Percentiles rank a stretch among this genome's conserved stretches.
Evolutionary conservation across 1,139 yeast species (phyloP).

Genomic region (Debaryomyces psychrophilus): DNA sequence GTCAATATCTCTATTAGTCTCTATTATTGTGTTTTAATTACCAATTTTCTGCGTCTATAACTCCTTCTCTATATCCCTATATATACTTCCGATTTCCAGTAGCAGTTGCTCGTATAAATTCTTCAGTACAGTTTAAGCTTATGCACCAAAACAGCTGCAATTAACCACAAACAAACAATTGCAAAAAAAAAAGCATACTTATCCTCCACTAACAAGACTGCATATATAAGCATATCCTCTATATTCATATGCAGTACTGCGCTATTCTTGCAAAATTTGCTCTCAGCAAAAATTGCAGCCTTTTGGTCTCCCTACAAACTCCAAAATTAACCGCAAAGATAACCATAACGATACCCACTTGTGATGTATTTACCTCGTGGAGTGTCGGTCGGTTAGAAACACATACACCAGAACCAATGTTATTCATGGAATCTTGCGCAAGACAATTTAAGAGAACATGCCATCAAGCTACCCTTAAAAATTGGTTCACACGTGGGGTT

Average conservation of each 20-base stretch:
- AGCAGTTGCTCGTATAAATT: not conserved
- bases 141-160: conserved; percentile 5
- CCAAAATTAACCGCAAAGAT: too few relatives aligned
- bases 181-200: not conserved
- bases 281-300: too few relatives aligned
- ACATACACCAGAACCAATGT: not conserved
- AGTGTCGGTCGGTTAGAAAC: too few relatives aligned
- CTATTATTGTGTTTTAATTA: not conserved
- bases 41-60: not conserved
- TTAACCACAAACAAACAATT: conserved; percentile 7
- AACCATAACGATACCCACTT: too few relatives aligned
- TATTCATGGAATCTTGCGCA: not conserved
- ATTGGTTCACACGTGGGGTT: conserved; percentile 7
- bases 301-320: too few relatives aligned
- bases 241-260: not conserved
- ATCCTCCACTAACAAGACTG: not conserved
- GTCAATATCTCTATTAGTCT: not conserved
- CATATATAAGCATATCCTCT: not conserved
- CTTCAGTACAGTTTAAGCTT: not conserved
- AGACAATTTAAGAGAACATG: not conserved
- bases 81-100: not conserved
- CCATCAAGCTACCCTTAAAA: not conserved
- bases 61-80: not conserved
- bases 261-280: not conserved
- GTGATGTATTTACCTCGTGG: too few relatives aligned